A percentile compares a stretch with the other conserved stretches of the same genome.
Conservation (phyloP, 345 rosid genomes). For the Eucalyptus globulus region DNA sequence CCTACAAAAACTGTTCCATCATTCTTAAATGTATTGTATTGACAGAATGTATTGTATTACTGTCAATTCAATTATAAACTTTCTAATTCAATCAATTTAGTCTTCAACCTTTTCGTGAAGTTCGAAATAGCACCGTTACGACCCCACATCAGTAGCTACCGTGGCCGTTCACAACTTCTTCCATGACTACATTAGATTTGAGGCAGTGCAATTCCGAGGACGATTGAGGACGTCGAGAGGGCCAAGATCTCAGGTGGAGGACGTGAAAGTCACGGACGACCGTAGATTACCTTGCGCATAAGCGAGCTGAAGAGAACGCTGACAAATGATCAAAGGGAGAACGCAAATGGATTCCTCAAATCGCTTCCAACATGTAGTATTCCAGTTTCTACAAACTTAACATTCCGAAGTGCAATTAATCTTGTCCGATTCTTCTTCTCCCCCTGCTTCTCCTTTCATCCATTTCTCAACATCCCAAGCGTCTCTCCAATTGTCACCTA, state of each 20-base stretch:
- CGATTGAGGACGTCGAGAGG: background rate
- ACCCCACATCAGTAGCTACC: background rate
- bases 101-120: background rate
- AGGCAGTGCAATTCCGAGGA: background rate
- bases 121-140: background rate
- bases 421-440: background rate
- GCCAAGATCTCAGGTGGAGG: background rate
- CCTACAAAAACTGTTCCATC: rapidly evolving
- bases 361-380: background rate
- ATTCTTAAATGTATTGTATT: background rate
- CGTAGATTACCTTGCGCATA: background rate
- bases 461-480: background rate
- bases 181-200: background rate
- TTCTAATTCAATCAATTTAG: background rate
- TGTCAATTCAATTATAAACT: background rate
- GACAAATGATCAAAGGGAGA: background rate
- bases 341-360: background rate
- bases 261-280: background rate
- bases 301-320: background rate
- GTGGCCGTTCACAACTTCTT: background rate
- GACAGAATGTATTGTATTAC: rapidly evolving
- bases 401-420: background rate
- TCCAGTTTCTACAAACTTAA: background rate
- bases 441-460: background rate
- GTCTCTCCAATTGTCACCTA: background rate